Base-by-base conservation (phyloP, 108 stramenopile species). In the Ochromonas danica region DNA sequence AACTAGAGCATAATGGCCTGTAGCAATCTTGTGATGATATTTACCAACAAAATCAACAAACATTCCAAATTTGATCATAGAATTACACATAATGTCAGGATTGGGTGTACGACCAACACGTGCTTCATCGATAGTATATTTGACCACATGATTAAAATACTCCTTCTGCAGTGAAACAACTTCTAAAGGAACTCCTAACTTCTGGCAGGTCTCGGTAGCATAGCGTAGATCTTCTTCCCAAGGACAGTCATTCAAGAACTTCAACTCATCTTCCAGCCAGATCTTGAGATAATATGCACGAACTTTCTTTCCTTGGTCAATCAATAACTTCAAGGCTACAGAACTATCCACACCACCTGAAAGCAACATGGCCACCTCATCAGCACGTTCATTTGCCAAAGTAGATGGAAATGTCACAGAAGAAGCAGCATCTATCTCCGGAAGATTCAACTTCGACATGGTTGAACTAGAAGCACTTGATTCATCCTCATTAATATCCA, bases 11-110 rank as follows among this genome's bases (percentile, higher is more conserved):
- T 97, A 98, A 83, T 98, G 97, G 38, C 97, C 97, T 27, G 94
- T 92, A 42, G 97, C 97, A 33, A 98, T 88, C 71, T 88, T 87
- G 43, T 92, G 91, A 79, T 92, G 94, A 28, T 82, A 83, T 85
- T 81, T 62, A 0, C 84, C 82, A 42, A 94, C 85, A 43, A 84
- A 85, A 36, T 97, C 92, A 81, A 92, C 87, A 77, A 97, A 97
- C 82, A 93, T 94, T 14, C 95, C 95, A 86, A 97, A 97, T 80
- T 98, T 98, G 77, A 98, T 88, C 41, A 93, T 85, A 31, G 91
- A 90, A 88, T 98, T 98, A 84, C 97, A 98, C 90, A 95, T 87
- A 28, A 98, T 92, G 81, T 98, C 97, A 25, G 97, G 97, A 90
- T 98, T 98, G 70, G 97, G 97, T 30, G 97, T 98, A 35, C 96